Conservation (phyloP, 2,329 filamentous ascomycete species). For the Aspergillus arachidicola region DNA sequence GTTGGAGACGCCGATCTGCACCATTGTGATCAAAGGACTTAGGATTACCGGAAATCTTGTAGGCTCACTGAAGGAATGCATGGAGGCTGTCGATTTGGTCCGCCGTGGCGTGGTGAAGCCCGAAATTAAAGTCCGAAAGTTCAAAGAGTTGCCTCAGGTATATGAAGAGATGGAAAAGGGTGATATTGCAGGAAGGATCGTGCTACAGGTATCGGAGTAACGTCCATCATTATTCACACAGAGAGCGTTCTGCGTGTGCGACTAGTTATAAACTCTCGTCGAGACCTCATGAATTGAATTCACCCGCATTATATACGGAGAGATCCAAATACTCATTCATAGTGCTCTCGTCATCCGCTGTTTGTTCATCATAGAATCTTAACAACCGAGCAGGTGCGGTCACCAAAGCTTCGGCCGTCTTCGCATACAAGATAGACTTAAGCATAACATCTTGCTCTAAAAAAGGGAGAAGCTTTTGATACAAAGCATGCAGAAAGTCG, state of each 20-base stretch:
- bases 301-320: neutral
- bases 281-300: neutral
- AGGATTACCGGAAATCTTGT: conserved; percentile 49
- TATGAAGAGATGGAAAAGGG: conserved; percentile 51
- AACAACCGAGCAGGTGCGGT: conserved; percentile 26
- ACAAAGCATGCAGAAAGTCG: conserved; percentile 33
- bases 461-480: conserved; percentile 33
- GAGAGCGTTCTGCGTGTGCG: neutral
- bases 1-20: conserved; percentile 45
- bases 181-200: conserved; percentile 46
- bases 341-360: neutral
- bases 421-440: conserved; percentile 30
- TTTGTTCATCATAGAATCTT: neutral
- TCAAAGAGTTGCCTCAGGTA: conserved; percentile 45
- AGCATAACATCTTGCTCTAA: conserved; percentile 29
- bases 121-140: conserved; percentile 44
- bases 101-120: conserved; percentile 46
- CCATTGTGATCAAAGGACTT: conserved; percentile 51
- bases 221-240: neutral
- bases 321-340: neutral
- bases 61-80: conserved; percentile 49
- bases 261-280: neutral
- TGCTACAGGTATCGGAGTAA: conserved; percentile 42
- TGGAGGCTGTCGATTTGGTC: conserved; percentile 50
- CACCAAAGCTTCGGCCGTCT: conserved; percentile 32